Base-by-base conservation (phyloP, 1,139 yeast species). In the Magnusiomyces tetraspermus region DNA sequence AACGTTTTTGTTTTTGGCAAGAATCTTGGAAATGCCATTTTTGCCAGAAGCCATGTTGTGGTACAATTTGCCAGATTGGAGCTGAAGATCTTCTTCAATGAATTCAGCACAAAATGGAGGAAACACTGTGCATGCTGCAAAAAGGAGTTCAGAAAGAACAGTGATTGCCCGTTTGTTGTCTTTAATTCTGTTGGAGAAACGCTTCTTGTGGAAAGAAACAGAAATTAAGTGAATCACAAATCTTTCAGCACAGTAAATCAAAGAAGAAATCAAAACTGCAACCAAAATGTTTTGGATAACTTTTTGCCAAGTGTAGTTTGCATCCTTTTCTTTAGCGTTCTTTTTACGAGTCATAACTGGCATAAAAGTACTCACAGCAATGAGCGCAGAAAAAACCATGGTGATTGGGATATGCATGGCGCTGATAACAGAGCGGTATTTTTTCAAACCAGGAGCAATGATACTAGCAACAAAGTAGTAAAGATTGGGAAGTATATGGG, bases 121-220 rank as follows among this genome's bases (percentile, higher is more conserved):
- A 58, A 71, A 72, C 38, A 67, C 67, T n/a, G 57, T 46, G 57
- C 67, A 68, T 0, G 76, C 63, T 10, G 67, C 67, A 15, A 63
- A 60, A 22, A 71, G 62, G 50, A 72, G 58, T 41, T 64, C 62
- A 5, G 68, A 59, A 17, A 72, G 59, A 19, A 67, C 61, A 17
- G 60, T 51, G 38, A 67, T 61, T 22, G 68, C 59, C 57, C 63
- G 64, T 57, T 71, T 72, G 60, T 71, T 70, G 51, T 59, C 63
- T 55, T 65, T 64, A 57, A 72, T 72, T 24, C 75, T 64, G 48
- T 58, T 50, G 2, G 75, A 68, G 59, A 71, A 70, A 43, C 74
- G 66, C 11, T 72, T 70, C 55, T 65, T 62, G 62, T 72, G 76
- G 64, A 69, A 72, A 23, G 68, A 67, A n/a, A 72, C 70, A 2